Evolutionary conservation across 352 stramenopile species (phyloP).

Genomic region (Phytophthora kernoviae): DNA sequence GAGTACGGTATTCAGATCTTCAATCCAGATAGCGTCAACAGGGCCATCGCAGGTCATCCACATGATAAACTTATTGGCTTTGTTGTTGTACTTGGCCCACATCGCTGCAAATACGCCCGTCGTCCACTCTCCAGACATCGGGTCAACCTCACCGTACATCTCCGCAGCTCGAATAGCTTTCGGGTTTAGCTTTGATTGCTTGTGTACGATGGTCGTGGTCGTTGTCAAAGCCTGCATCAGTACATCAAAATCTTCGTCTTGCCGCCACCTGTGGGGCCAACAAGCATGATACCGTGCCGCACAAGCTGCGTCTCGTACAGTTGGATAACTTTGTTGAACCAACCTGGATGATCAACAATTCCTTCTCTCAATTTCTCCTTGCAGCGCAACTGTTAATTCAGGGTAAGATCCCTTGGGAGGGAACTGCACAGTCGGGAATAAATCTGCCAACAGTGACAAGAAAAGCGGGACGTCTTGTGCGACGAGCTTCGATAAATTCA

Average conservation of each 20-base stretch:
- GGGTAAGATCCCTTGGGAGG: constrained; percentile 96
- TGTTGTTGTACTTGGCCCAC: constrained; percentile 99
- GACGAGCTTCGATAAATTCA: constrained; percentile 99
- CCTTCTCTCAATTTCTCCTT: constrained; percentile 92
- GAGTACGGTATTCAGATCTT: constrained; percentile 98
- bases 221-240: constrained; percentile 93
- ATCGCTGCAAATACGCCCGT: constrained; percentile 98
- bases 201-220: constrained; percentile 93
- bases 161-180: constrained; percentile 97
- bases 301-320: constrained; percentile 98
- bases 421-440: constrained; percentile 94
- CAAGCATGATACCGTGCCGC: constrained; percentile 98
- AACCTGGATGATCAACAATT: constrained; percentile 87
- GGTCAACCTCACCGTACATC: constrained; percentile 98
- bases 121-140: constrained; percentile 97
- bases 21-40: constrained; percentile 99
- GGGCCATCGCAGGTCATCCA: constrained; percentile 98
- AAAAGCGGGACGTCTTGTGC: constrained; percentile 98
- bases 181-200: constrained; percentile 96
- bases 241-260: constrained; percentile 98
- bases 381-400: constrained; percentile 91
- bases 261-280: constrained; percentile 95
- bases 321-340: constrained; percentile 97
- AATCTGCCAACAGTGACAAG: constrained; percentile 94
- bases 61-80: constrained; percentile 98